Base-by-base conservation (phyloP, 257 asterid genomes). In the Misopates orontium region DNA sequence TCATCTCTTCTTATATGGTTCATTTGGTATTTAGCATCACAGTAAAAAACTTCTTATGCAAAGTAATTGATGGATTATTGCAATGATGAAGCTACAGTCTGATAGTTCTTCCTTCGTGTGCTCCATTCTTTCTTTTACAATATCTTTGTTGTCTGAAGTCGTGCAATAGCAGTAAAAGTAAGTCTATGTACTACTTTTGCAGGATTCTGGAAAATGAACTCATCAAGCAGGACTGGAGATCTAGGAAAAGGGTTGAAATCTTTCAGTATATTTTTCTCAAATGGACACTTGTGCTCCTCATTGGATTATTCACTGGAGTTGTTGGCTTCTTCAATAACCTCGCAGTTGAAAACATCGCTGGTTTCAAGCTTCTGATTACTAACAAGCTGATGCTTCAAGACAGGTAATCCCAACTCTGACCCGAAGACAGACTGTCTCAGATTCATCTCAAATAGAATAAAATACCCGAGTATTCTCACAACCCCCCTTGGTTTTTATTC, bases 161-260 rank as follows among this genome's bases (percentile, higher is more conserved):
- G 42, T 36, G 42, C 42, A 36, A 10, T 36, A 36, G 8, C 42
- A 36, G 42, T 36, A 4, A 3, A 2, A 36, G 4, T 36, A 36
- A 9, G 11, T 36, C 42, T 1, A 36, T 36, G 10, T 36, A 9
- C 42, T 36, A 3, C 10, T 59, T 19, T 6, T 77, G 85, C 91
- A 93, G 98, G 89, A 83, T 89, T 66, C 19, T 86, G 49, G 98
- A 93, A 82, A 93, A 90, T 40, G 97, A 93, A 59, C 87, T 93
- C 42, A 83, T 93, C 70, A 93, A 87, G 87, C 93, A 93, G 84
- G 97, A 93, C 68, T 93, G 98, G 98, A 85, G 98, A 73, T 83
- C 98, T 45, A 80, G 98, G 81, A 89, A 81, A 69, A 84, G 68
- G 77, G 74, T 77, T 47, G 81, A 93, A 78, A 93, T 93, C 59